Base-by-base conservation (phyloP, 306 rosid genomes). In the Vigna nakashimae region DNA sequence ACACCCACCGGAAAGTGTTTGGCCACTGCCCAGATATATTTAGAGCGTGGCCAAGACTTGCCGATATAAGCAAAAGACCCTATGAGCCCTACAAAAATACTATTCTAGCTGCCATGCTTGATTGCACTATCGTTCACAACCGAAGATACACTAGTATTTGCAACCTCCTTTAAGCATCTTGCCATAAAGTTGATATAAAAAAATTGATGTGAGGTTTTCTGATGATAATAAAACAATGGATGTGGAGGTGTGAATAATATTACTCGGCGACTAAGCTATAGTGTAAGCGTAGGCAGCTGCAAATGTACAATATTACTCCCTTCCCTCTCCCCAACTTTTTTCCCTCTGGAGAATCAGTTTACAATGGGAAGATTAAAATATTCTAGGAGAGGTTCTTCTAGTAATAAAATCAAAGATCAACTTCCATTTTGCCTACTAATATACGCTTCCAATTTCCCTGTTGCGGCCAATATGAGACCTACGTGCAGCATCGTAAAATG, bases 401-500 rank as follows among this genome's bases (percentile, higher is more conserved):
- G 49, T 50, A 50, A 55, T 30, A 14, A 60, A 67, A 59, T 42
- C 26, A 24, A 65, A 51, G n/a, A 71, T 88, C 84, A 86, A 78
- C 84, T 79, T 79, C 91, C 92, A 80, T 91, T 89, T 73, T 81
- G 86, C 78, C 82, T 74, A 72, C 84, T 79, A 67, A 85, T 79
- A 82, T 88, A 80, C 15, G 88, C 78, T 82, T 91, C 90, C 83
- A 96, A 86, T 87, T 88, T 89, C 68, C 97, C 91, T 0, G 86
- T 90, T 56, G 98, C 96, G 8, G 99, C 97, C 90, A 91, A 69
- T 77, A 96, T 84, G 57, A 96, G 89, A 92, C 98, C 99, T 96
- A 52, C 80, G 85, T 51, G 77, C 80, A 83, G 69, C 24, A 45
- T 60, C 58, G 67, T 40, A 73, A 40, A 50, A 34, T 53, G 76